These are phyloP conservation scores for Apiosordaria backusii DNA, from an alignment of 495 filamentous ascomycete species.

Conservation along the genomic window DNA sequence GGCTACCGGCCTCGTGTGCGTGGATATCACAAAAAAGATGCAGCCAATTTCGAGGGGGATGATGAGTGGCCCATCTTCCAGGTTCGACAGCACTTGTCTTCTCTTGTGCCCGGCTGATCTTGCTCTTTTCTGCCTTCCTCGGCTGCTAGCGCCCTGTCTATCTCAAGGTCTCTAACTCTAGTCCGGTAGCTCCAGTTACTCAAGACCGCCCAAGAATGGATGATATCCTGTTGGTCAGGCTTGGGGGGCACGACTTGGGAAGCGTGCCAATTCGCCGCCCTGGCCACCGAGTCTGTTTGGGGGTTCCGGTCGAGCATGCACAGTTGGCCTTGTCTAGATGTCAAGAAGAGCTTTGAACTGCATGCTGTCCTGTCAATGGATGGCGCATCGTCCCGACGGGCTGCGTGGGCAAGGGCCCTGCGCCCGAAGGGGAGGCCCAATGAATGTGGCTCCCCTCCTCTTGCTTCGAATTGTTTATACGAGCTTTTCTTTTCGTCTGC, in stretches of 20 bases:
- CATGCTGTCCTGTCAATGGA: neutral
- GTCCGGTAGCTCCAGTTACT: neutral
- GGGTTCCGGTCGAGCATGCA: neutral
- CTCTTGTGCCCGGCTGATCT: neutral
- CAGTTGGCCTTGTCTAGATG: neutral
- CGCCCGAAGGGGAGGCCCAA: neutral
- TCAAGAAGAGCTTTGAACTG: neutral
- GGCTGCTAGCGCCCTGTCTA: neutral
- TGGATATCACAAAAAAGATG: neutral
- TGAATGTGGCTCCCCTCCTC: neutral
- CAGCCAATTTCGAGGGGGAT: neutral
- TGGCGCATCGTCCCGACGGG: slow-evolving; percentile 1
- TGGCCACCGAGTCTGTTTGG: neutral
- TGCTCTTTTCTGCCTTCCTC: neutral
- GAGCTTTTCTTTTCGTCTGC: neutral
- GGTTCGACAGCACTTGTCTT: neutral
- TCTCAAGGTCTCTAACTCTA: neutral
- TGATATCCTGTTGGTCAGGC: neutral
- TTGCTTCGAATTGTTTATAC: neutral
- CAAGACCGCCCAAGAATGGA: neutral
- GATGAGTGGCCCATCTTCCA: neutral
- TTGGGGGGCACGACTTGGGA: neutral
- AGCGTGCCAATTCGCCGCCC: neutral
- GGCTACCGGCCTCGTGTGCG: slow-evolving; percentile 1
- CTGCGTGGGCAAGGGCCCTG: neutral